Conservation (phyloP, 345 rosid species). For the Eucalyptus marginata region DNA sequence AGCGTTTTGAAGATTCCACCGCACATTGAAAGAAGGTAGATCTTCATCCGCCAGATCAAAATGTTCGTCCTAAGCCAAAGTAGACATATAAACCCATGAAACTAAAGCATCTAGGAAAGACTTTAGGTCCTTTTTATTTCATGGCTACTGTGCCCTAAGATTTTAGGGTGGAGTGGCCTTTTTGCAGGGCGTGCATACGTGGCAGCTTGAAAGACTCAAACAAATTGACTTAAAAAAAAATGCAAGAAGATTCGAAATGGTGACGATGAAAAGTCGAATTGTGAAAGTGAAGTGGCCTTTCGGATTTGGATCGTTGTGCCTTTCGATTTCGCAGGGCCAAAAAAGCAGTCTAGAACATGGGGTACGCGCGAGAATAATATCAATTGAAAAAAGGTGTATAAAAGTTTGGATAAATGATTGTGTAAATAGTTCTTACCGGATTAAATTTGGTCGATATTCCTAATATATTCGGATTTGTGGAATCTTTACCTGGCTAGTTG, state of each 20-base stretch:
- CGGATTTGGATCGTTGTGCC: background rate
- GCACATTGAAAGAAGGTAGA: background rate
- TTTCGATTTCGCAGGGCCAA: background rate
- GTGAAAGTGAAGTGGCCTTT: background rate
- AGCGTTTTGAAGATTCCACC: background rate
- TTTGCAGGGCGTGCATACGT: background rate
- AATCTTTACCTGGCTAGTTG: background rate
- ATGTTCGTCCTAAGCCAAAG: background rate
- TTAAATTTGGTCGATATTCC: background rate
- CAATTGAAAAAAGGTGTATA: background rate
- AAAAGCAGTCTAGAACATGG: background rate
- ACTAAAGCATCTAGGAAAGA: background rate
- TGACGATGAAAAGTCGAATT: background rate
- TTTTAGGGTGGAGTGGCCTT: background rate
- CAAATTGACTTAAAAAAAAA: background rate
- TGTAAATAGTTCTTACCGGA: background rate
- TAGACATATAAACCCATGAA: background rate
- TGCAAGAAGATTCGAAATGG: background rate
- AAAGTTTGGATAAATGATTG: background rate
- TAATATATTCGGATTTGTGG: background rate
- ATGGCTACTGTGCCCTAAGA: background rate
- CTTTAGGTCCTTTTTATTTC: background rate
- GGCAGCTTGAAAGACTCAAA: background rate
- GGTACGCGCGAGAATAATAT: background rate
- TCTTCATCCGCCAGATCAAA: background rate